These are phyloP conservation scores for Prunus padus DNA, from an alignment of 306 rosid species.

Conservation along the genomic window DNA sequence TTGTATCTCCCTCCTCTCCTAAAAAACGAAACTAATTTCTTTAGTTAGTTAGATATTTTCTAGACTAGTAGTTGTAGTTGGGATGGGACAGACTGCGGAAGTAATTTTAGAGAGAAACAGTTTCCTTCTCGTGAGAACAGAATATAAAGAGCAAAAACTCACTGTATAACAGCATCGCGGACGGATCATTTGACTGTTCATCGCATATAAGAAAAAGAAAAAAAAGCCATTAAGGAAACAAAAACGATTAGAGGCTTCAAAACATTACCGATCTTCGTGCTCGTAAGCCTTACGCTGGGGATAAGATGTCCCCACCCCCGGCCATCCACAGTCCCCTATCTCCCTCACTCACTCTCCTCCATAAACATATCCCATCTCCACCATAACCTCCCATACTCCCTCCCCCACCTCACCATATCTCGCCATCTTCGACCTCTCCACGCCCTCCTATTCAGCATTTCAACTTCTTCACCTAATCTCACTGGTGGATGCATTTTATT, in stretches of 20 bases:
- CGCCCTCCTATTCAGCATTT: not conserved
- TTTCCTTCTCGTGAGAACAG: constrained; percentile 1
- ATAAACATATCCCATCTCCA: constrained; percentile 13
- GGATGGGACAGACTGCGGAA: too few species aligned
- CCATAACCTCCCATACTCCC: constrained; percentile 3
- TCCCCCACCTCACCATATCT: not conserved
- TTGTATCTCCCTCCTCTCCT: too few species aligned
- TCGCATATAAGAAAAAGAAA: not conserved
- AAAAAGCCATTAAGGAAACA: not conserved
- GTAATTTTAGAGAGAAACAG: not conserved
- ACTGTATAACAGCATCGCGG: constrained; percentile 1
- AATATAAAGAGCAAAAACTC: not conserved
- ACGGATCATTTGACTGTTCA: not conserved
- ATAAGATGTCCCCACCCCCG: constrained; percentile 54
- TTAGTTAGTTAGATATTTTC: too few species aligned
- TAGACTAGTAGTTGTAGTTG: too few species aligned
- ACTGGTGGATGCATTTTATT: too few species aligned
- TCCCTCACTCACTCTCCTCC: not conserved
- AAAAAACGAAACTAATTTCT: too few species aligned
- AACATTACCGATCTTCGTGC: constrained; percentile 27
- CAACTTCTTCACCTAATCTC: not conserved
- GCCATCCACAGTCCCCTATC: constrained; percentile 13
- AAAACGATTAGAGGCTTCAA: constrained; percentile 35
- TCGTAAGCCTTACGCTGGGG: constrained; percentile 43
- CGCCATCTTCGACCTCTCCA: too few species aligned